Evolutionary conservation across 257 asterid species (phyloP).

Genomic region (Salvia hispanica): DNA sequence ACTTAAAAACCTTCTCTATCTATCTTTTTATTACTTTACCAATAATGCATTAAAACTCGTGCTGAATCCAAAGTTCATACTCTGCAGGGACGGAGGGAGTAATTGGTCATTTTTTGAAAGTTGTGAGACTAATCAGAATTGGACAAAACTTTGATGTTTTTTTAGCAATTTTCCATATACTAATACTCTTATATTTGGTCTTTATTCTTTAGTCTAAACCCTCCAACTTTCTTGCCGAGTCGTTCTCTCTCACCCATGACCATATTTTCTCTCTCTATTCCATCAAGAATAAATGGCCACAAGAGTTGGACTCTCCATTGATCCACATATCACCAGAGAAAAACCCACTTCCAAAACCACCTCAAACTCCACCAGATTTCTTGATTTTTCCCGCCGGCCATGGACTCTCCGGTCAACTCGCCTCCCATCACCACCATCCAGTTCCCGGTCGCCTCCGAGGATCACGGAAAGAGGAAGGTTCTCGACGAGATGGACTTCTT

Average conservation of each 20-base stretch:
- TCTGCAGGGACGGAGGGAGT: too few species aligned
- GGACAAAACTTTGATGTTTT: too few species aligned
- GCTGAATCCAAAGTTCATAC: too few species aligned
- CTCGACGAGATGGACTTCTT: slow-evolving; percentile 79
- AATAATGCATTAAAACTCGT: too few species aligned
- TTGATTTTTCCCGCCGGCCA: neutral
- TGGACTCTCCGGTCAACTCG: slow-evolving; percentile 36
- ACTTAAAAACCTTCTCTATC: too few species aligned
- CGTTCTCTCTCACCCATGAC: slow-evolving; percentile 48
- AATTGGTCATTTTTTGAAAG: too few species aligned
- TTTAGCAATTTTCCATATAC: too few species aligned
- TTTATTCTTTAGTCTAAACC: slow-evolving; percentile 49
- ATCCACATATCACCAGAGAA: slow-evolving; percentile 61
- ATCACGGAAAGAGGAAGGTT: slow-evolving; percentile 38
- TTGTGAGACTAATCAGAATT: too few species aligned
- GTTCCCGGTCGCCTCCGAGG: slow-evolving; percentile 58
- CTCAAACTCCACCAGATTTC: slow-evolving; percentile 22
- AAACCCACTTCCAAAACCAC: slow-evolving; percentile 16
- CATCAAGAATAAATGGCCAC: slow-evolving; percentile 62
- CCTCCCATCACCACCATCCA: slow-evolving; percentile 68
- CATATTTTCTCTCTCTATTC: slow-evolving; percentile 37
- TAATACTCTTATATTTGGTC: slow-evolving; percentile 39
- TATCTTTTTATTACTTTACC: too few species aligned
- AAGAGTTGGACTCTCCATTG: slow-evolving; percentile 89
- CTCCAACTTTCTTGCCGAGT: slow-evolving; percentile 73